phyloP scores from a whole-genome alignment of 805 yeast genomes.

The Yarrowia porcina region DNA sequence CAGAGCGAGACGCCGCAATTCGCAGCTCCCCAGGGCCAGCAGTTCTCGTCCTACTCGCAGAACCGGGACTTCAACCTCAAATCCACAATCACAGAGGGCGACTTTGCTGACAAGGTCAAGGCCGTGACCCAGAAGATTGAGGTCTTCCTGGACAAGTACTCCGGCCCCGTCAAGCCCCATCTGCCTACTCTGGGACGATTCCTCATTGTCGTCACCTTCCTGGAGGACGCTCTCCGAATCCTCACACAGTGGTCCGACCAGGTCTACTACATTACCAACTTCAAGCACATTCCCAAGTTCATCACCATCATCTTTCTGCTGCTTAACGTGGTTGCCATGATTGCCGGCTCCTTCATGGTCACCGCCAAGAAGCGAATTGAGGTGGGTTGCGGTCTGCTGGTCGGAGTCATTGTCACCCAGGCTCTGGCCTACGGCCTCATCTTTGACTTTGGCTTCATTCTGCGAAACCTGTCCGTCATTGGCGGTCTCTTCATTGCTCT shows the following conservation, averaged over 20 bases:
- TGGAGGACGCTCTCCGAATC: slow-evolving; percentile 84
- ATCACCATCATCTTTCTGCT: slow-evolving; percentile 70
- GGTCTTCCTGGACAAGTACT: slow-evolving; percentile 36
- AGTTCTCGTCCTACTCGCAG: slow-evolving; percentile 21
- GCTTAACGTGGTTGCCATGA: slow-evolving; percentile 65
- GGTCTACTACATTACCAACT: slow-evolving; percentile 74
- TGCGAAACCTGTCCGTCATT: slow-evolving; percentile 82
- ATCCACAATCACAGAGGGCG: slow-evolving; percentile 18
- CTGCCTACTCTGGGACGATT: slow-evolving; percentile 87
- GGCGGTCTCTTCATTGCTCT: slow-evolving; percentile 89
- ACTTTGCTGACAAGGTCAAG: slow-evolving; percentile 28
- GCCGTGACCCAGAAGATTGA: slow-evolving; percentile 35
- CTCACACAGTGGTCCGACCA: slow-evolving; percentile 88
- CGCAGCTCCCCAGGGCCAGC: slow-evolving; percentile 35
- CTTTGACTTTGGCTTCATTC: slow-evolving; percentile 73
- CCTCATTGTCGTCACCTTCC: slow-evolving; percentile 88
- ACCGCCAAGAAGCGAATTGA: slow-evolving; percentile 65
- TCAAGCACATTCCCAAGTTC: slow-evolving; percentile 74
- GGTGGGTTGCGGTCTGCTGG: slow-evolving; percentile 65
- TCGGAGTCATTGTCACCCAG: slow-evolving; percentile 72
- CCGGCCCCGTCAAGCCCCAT: slow-evolving; percentile 41
- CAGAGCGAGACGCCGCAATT: slow-evolving; percentile 25
- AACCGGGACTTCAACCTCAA: slow-evolving; percentile 22
- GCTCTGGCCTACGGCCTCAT: slow-evolving; percentile 86
- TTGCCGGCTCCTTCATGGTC: slow-evolving; percentile 65